Evolutionary conservation across 208 protist species (phyloP).

Genomic region (Herpetomonas samuelpessoai): DNA sequence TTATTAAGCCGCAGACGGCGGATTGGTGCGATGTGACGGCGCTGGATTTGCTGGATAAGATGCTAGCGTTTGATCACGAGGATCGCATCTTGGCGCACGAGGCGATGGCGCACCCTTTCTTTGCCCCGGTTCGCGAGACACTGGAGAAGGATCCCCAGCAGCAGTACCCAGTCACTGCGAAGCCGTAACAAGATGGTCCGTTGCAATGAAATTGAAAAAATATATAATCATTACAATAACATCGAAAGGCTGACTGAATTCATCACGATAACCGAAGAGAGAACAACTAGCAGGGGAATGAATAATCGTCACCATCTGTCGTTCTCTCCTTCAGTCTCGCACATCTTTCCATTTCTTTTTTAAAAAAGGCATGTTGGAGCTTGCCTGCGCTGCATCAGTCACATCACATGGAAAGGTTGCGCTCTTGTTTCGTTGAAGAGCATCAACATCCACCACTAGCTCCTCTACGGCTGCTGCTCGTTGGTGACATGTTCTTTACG

Average conservation of each 20-base stretch:
- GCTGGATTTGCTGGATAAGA: conserved; percentile 97
- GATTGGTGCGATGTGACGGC: conserved; percentile 91
- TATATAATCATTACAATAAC: conserved; percentile 9
- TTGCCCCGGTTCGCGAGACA: conserved; percentile 85
- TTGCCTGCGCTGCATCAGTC: no score
- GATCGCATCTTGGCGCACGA: conserved; percentile 96
- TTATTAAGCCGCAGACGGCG: conserved; percentile 42
- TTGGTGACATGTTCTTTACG: no score
- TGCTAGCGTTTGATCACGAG: conserved; percentile 97
- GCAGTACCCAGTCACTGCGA: no score
- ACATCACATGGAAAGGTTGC: no score
- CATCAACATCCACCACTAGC: no score
- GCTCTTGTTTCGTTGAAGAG: no score
- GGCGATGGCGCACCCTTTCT: conserved; percentile 99
- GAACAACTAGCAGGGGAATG: no score
- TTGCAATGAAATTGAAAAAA: neutral
- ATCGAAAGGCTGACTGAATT: no score
- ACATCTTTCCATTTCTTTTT: conserved; percentile 18
- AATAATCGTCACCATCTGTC: conserved; percentile 4
- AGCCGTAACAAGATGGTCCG: conserved; percentile 7
- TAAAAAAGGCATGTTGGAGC: no score
- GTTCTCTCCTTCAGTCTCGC: conserved; percentile 12
- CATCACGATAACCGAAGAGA: no score
- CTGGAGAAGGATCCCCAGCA: conserved; percentile 42
- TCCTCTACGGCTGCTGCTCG: no score